phyloP scores from a whole-genome alignment of 805 yeast species.

The Metschnikowia dekortorum region DNA sequence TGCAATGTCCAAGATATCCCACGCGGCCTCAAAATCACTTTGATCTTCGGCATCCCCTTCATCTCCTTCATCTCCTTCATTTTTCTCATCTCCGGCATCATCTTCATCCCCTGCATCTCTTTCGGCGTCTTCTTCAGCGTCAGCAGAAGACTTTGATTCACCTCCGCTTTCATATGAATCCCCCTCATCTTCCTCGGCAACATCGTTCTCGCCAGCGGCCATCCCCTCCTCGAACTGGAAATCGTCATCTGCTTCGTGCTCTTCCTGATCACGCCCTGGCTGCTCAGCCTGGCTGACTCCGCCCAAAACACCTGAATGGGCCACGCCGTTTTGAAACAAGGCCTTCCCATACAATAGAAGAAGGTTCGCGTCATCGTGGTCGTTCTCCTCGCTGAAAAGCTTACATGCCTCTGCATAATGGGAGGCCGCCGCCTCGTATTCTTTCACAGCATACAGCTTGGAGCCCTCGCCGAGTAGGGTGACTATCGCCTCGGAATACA shows the following conservation, averaged over 20 bases:
- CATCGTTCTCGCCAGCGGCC: conserved; percentile 10
- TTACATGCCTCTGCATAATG: conserved; percentile 73
- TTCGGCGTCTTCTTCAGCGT: background rate
- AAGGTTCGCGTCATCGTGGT: conserved; percentile 70
- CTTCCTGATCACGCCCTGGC: background rate
- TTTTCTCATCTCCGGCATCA: conserved; percentile 19
- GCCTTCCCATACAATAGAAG: conserved; percentile 76
- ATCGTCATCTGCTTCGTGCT: conserved; percentile 8
- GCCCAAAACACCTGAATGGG: conserved; percentile 73
- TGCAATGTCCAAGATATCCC: conserved; percentile 81
- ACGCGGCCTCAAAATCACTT: conserved; percentile 78
- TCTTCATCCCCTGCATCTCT: conserved; percentile 13
- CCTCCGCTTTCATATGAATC: background rate
- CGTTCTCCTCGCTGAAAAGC: conserved; percentile 40
- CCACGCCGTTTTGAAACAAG: conserved; percentile 70
- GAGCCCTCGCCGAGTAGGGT: conserved; percentile 52
- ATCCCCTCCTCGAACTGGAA: conserved; percentile 13
- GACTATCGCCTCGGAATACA: conserved; percentile 14
- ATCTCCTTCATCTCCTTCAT: conserved; percentile 18
- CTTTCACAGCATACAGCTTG: conserved; percentile 56
- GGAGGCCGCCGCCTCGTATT: conserved; percentile 66
- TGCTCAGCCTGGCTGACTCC: conserved; percentile 8
- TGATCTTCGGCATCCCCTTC: conserved; percentile 40
- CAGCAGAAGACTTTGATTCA: too few relatives aligned
- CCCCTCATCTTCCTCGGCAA: conserved; percentile 9